phyloP scores from a whole-genome alignment of 371 early-diverging fungal genomes.

The Apophysomyces variabilis region DNA sequence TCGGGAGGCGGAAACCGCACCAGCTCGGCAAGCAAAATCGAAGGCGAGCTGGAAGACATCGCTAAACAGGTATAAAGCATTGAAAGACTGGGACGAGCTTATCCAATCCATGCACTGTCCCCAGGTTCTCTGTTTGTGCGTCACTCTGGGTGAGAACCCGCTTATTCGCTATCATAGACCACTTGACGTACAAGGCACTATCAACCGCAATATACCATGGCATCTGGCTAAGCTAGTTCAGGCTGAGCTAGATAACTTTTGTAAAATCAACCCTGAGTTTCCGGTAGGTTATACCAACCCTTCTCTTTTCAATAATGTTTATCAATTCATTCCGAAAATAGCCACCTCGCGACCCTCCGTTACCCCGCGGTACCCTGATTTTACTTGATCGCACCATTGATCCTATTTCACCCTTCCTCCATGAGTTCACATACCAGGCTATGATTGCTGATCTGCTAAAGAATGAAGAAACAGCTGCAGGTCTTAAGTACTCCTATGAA shows the following conservation, averaged over 20 bases:
- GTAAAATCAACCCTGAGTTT: constrained; percentile 61
- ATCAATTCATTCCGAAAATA: constrained; percentile 13
- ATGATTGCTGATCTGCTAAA: constrained; percentile 88
- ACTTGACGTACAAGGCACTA: constrained; percentile 71
- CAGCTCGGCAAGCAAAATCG: constrained; percentile 45
- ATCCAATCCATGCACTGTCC: not conserved
- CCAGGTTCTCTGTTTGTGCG: constrained; percentile 74
- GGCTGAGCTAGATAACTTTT: constrained; percentile 64
- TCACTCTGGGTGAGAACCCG: constrained; percentile 83
- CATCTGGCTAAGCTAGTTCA: constrained; percentile 60
- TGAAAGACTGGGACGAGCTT: not conserved
- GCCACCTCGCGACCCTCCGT: constrained; percentile 64
- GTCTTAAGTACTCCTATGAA: constrained; percentile 68
- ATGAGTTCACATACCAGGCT: constrained; percentile 95
- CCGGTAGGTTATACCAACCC: constrained; percentile 45
- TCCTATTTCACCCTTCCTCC: constrained; percentile 83
- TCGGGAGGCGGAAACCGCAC: constrained; percentile 28
- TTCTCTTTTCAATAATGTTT: not conserved
- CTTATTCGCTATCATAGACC: constrained; percentile 85
- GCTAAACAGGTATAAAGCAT: constrained; percentile 61
- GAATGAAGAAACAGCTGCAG: constrained; percentile 63
- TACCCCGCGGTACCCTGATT: constrained; percentile 75
- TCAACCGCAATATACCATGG: constrained; percentile 58
- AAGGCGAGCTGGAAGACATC: constrained; percentile 67
- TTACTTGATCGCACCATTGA: constrained; percentile 93